Evolutionary conservation across 192 early-diverging fungal species (phyloP).

Genomic region (Kappamyces sp.): DNA sequence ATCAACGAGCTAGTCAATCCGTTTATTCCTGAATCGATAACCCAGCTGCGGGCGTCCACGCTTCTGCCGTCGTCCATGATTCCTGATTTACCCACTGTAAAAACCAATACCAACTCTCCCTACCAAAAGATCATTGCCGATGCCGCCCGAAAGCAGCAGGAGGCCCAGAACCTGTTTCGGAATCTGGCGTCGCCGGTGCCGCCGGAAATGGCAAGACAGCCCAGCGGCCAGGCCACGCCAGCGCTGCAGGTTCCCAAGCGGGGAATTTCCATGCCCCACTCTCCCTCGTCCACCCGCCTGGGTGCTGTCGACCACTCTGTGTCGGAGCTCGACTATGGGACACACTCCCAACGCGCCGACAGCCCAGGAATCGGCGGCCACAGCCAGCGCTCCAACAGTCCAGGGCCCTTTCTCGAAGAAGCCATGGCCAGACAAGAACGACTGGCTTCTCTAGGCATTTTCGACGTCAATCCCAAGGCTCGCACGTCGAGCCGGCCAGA

Average conservation of each 20-base stretch:
- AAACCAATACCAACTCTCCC: neutral
- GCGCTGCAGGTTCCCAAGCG: too few species aligned
- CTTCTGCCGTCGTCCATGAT: too few species aligned
- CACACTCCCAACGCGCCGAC: neutral
- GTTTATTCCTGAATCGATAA: too few species aligned
- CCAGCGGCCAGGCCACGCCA: too few species aligned
- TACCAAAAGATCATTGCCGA: neutral
- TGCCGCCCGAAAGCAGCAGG: neutral
- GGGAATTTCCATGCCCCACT: too few species aligned
- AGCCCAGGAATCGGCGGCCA: neutral
- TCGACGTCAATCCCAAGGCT: constrained; percentile 12
- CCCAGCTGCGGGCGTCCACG: too few species aligned
- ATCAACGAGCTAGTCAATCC: too few species aligned
- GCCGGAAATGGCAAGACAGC: neutral
- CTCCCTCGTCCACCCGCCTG: too few species aligned
- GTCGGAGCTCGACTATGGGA: too few species aligned
- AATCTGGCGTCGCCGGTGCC: neutral
- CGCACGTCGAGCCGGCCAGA: neutral
- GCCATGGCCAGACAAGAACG: neutral
- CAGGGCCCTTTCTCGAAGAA: constrained; percentile 6
- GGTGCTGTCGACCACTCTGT: too few species aligned
- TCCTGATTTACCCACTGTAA: neutral
- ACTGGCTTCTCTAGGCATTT: constrained; percentile 15
- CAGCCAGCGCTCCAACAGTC: neutral
- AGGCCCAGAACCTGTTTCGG: neutral